Evolutionary conservation across 164 flowering plant genomes (phyloP), one percentile per base, ranked within the genome.

Genomic region (Dillenia turbinata): DNA sequence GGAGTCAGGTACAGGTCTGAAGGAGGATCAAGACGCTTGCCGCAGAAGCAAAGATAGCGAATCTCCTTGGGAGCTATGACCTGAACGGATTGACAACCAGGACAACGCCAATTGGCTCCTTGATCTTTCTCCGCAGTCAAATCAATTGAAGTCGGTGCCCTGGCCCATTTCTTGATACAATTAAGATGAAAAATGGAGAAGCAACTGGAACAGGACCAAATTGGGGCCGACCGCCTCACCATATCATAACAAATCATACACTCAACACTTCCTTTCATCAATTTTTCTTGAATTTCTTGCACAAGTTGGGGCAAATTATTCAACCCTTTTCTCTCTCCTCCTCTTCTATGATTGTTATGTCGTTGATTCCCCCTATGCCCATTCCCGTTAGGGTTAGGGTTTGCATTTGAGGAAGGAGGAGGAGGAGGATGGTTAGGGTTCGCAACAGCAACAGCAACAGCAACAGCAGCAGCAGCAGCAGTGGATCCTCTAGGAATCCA

Each of bases 231-330:
- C 64, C 99, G 77, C 59, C 86, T 60, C 12, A 94, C 97, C 96
- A 86, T 89, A 56, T 94, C 99, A 57, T 89, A 94, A 66, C 99
- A 94, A 56, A 94, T 94, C 99, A 94, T 91, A 72, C 99, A 94
- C 68, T 94, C 97, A 54, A 94, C 83, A 3, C 78, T 57, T 0
- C 92, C 86, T 62, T 86, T 91, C 17, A 59, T 48, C 45, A 94
- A 86, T 69, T 91, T 92, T 24, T 94, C 97, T 68, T 89, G 89
- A 64, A 94, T 86, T 65, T 91, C 99, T 65, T 92, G 99, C 43
- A 89, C 92, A 49, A 91, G 87, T 60, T 83, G 96, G 0, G 99
- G 99, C 66, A 86, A 58, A 61, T 65, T 78, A 9, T 63, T 53
- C 64, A 66, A 46, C 54, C 51, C 13, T 57, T 57, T 53, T 72